Evolutionary conservation across 2,329 filamentous ascomycete genomes (phyloP).

Genomic region (Hypocrella siamensis): DNA sequence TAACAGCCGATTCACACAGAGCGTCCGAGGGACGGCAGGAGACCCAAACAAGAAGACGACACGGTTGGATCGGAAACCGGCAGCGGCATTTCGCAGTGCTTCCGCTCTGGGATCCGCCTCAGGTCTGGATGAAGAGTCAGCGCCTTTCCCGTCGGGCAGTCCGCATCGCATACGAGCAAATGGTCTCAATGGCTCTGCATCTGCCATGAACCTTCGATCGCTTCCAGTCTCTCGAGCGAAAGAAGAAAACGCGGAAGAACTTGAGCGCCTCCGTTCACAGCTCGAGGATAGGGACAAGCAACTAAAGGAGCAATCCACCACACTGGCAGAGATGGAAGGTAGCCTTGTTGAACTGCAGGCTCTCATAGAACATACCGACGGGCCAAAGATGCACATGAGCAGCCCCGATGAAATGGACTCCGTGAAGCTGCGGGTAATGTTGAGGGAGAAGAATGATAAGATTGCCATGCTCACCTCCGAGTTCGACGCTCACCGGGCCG

Average conservation of each 20-base stretch:
- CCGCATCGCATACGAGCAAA: slow-evolving; percentile 36
- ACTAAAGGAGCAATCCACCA: slow-evolving; percentile 72
- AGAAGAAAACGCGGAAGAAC: slow-evolving; percentile 48
- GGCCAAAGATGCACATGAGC: slow-evolving; percentile 23
- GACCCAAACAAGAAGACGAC: slow-evolving; percentile 43
- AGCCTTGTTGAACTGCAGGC: slow-evolving; percentile 63
- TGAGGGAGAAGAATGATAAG: slow-evolving; percentile 94
- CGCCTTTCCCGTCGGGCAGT: slow-evolving; percentile 24
- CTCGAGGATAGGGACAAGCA: slow-evolving; percentile 76
- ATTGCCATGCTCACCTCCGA: slow-evolving; percentile 85
- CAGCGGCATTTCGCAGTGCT: slow-evolving; percentile 39
- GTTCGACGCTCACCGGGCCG: slow-evolving; percentile 86
- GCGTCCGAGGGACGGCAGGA: slow-evolving; percentile 42
- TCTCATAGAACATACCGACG: slow-evolving; percentile 46
- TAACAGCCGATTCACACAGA: slow-evolving; percentile 41
- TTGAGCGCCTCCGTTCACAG: slow-evolving; percentile 55
- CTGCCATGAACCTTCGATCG: slow-evolving; percentile 38
- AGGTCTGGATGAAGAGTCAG: slow-evolving; percentile 41
- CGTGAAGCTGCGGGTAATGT: slow-evolving; percentile 59
- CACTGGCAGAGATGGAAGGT: slow-evolving; percentile 77
- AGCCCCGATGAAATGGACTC: slow-evolving; percentile 56
- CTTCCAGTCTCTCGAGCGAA: slow-evolving; percentile 39
- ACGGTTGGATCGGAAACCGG: slow-evolving; percentile 31
- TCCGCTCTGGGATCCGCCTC: slow-evolving; percentile 39
- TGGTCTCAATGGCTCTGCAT: slow-evolving; percentile 36